A percentile compares a stretch with the other conserved stretches of the same genome.
Conservation (phyloP, 148 eudicot genomes). For the Silene uniflora region DNA sequence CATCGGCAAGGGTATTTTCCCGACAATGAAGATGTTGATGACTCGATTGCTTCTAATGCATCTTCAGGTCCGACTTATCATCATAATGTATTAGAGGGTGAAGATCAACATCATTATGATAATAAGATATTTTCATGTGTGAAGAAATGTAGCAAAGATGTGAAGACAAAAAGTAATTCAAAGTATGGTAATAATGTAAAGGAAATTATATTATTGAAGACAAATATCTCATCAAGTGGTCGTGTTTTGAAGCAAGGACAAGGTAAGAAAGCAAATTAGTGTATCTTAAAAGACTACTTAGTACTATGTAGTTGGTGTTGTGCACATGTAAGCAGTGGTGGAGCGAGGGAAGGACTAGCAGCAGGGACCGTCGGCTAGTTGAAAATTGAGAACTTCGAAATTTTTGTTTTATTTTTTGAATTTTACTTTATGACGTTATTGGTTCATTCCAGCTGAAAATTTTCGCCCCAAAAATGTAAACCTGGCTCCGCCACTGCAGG, state of each 20-base stretch:
- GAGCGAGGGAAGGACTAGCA: too few relatives aligned
- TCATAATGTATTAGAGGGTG: slow-evolving; percentile 10
- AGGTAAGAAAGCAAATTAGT: slow-evolving; percentile 37
- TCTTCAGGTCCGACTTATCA: slow-evolving; percentile 56
- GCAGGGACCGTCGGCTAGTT: too few relatives aligned
- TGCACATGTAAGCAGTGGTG: too few relatives aligned
- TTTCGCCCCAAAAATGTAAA: too few relatives aligned
- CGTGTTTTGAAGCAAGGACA: slow-evolving; percentile 31
- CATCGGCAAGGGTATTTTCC: background rate
- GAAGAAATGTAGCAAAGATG: slow-evolving; percentile 34
- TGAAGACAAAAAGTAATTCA: slow-evolving; percentile 17
- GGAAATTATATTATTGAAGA: slow-evolving; percentile 7
- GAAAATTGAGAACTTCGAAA: too few relatives aligned
- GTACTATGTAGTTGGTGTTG: too few relatives aligned
- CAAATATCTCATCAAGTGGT: slow-evolving; percentile 20
- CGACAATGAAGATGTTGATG: slow-evolving; percentile 36
- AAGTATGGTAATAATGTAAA: slow-evolving; percentile 31
- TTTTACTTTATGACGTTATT: too few relatives aligned
- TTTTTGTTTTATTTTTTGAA: too few relatives aligned
- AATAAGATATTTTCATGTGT: slow-evolving; percentile 16
- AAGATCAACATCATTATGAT: slow-evolving; percentile 2
- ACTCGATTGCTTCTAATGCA: slow-evolving; percentile 64
- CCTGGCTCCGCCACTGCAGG: too few relatives aligned
- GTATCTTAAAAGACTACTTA: too few relatives aligned
- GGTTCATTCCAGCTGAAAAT: too few relatives aligned